Evolutionary conservation across 345 rosid genomes (phyloP).

Genomic region (Salix brachista): DNA sequence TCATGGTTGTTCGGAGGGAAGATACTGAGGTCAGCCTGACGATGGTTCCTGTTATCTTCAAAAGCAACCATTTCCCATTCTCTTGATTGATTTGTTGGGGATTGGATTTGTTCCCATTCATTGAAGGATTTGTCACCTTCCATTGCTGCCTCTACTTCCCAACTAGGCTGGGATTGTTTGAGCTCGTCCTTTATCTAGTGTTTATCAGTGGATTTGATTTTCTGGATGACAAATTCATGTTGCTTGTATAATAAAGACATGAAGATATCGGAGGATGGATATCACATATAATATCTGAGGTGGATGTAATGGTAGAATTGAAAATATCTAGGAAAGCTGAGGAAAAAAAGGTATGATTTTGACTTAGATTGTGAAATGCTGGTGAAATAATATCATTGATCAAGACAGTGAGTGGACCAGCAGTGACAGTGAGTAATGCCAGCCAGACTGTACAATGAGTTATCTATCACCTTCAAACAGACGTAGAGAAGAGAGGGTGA

Average conservation of each 20-base stretch:
- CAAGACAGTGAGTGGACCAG: too few relatives aligned
- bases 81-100: slow-evolving; percentile 4
- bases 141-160: neutral
- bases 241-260: neutral
- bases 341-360: neutral
- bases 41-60: slow-evolving; percentile 12
- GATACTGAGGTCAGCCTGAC: slow-evolving; percentile 1
- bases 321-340: neutral
- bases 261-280: neutral
- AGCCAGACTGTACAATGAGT: too few relatives aligned
- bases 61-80: slow-evolving; percentile 8
- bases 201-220: neutral
- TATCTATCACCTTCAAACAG: too few relatives aligned
- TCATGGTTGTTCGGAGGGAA: slow-evolving; percentile 39
- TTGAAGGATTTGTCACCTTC: slow-evolving; percentile 25
- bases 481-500: too few relatives aligned
- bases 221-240: neutral
- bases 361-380: neutral
- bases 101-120: slow-evolving; percentile 42
- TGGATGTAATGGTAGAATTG: neutral
- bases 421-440: too few relatives aligned
- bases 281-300: neutral
- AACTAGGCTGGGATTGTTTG: neutral
- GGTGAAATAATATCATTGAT: too few relatives aligned
- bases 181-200: neutral